Evolutionary conservation across 345 rosid genomes (phyloP).

Genomic region (Citrus sp.): DNA sequence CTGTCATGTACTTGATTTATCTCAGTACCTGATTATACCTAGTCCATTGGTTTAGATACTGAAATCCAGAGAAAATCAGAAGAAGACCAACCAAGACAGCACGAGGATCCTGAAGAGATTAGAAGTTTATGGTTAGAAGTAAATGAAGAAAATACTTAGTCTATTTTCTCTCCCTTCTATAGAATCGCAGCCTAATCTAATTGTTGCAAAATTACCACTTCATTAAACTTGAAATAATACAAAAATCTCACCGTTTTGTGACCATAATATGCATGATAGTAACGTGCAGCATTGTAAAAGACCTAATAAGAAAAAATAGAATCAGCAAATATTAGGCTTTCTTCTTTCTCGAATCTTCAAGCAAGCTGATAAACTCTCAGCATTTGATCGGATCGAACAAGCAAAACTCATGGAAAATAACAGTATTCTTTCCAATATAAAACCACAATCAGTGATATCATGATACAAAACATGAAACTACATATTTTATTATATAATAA

Average conservation of each 20-base stretch:
- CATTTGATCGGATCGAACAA: background rate
- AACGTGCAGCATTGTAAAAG: conserved; percentile 88
- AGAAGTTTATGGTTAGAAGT: background rate
- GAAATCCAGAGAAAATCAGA: conserved; percentile 80
- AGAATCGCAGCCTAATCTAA: background rate
- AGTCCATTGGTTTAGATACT: conserved; percentile 73
- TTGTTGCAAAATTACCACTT: conserved; percentile 7
- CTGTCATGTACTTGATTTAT: background rate
- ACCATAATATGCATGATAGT: conserved; percentile 88
- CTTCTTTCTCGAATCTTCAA: background rate
- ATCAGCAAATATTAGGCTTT: background rate
- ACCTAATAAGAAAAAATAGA: conserved; percentile 43
- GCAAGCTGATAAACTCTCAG: background rate
- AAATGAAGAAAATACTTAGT: background rate
- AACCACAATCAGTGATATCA: background rate
- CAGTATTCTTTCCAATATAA: background rate
- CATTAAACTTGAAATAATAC: background rate
- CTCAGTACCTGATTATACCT: conserved; percentile 78
- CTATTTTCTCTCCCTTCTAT: background rate
- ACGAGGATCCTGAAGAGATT: conserved; percentile 75
- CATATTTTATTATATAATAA: background rate
- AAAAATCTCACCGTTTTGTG: conserved; percentile 76
- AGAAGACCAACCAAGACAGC: conserved; percentile 86
- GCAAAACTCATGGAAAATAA: background rate
- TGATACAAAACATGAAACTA: background rate